These are phyloP conservation scores for Schoenoplectus triqueter DNA, from an alignment of 202 grass and related monocot species.

Conservation along the genomic window DNA sequence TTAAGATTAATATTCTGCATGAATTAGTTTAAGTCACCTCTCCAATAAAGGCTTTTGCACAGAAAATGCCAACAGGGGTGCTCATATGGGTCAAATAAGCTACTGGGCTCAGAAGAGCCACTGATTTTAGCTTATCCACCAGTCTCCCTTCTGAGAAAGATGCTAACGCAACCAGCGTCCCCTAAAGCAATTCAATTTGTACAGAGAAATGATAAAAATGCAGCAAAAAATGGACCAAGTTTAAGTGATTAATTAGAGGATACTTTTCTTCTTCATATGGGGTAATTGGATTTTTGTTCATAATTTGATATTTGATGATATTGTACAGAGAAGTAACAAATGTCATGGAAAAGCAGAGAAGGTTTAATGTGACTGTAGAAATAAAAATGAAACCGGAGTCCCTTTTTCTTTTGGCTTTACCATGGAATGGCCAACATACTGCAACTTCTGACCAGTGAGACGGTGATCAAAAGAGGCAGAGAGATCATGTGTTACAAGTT, in stretches of 20 bases:
- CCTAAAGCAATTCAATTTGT: constrained; percentile 35
- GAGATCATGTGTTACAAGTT: constrained; percentile 44
- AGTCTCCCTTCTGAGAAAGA: constrained; percentile 51
- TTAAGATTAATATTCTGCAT: neutral
- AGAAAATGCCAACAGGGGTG: constrained; percentile 37
- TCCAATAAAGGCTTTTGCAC: constrained; percentile 45
- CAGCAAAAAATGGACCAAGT: neutral
- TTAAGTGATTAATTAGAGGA: neutral
- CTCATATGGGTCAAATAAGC: constrained; percentile 51
- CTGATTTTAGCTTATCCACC: constrained; percentile 47
- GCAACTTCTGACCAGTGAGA: constrained; percentile 48
- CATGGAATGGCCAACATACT: constrained; percentile 60
- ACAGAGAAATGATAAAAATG: neutral
- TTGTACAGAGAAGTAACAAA: neutral
- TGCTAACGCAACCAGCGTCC: constrained; percentile 45
- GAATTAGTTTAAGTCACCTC: constrained; percentile 35
- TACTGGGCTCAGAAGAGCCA: constrained; percentile 50
- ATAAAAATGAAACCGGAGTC: constrained; percentile 1
- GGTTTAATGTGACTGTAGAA: neutral
- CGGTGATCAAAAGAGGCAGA: constrained; percentile 36
- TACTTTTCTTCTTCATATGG: neutral
- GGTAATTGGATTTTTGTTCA: neutral
- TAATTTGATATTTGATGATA: neutral
- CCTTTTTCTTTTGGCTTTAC: neutral
- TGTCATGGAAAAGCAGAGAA: neutral